A percentile compares a stretch with the other conserved stretches of the same genome.
These are phyloP conservation scores for Melanomma pulvis-pyrius DNA, from an alignment of 495 filamentous ascomycete genomes.

Conservation along the genomic window DNA sequence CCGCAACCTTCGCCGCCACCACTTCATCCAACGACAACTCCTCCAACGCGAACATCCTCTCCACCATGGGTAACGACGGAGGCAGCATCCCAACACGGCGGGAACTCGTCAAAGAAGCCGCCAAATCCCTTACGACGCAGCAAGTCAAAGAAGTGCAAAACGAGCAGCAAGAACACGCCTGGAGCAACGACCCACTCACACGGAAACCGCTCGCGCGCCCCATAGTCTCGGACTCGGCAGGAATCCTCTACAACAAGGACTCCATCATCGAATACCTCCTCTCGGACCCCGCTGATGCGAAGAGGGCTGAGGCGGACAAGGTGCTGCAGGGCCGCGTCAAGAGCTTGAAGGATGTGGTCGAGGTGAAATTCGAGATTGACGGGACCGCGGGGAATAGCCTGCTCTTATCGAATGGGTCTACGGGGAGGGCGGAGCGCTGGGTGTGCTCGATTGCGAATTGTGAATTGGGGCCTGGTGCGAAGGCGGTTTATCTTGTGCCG, in stretches of 20 bases:
- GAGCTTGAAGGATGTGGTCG: conserved; percentile 83
- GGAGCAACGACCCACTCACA: conserved; percentile 84
- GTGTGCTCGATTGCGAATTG: conserved; percentile 89
- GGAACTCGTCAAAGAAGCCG: conserved; percentile 90
- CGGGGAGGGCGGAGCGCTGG: conserved; percentile 55
- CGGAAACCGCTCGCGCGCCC: conserved; percentile 70
- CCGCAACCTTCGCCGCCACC: not conserved
- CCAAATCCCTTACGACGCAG: conserved; percentile 76
- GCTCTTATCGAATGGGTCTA: conserved; percentile 7
- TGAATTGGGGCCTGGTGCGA: conserved; percentile 75
- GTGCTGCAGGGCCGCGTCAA: conserved; percentile 73
- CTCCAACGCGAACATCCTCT: not conserved
- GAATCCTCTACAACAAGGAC: conserved; percentile 94
- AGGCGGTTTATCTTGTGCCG: conserved; percentile 86
- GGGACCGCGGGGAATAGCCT: conserved; percentile 44
- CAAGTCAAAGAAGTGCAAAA: conserved; percentile 86
- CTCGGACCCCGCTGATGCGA: conserved; percentile 56
- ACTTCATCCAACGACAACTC: not conserved
- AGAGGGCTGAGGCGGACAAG: conserved; percentile 62
- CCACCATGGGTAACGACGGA: conserved; percentile 90
- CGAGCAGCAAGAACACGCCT: conserved; percentile 81
- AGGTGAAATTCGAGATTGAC: conserved; percentile 76
- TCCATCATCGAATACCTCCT: conserved; percentile 81
- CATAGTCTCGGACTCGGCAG: conserved; percentile 81
- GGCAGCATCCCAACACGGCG: conserved; percentile 92